phyloP scores from a whole-genome alignment of 2,329 filamentous ascomycete species.

The Aspergillus tanneri region DNA sequence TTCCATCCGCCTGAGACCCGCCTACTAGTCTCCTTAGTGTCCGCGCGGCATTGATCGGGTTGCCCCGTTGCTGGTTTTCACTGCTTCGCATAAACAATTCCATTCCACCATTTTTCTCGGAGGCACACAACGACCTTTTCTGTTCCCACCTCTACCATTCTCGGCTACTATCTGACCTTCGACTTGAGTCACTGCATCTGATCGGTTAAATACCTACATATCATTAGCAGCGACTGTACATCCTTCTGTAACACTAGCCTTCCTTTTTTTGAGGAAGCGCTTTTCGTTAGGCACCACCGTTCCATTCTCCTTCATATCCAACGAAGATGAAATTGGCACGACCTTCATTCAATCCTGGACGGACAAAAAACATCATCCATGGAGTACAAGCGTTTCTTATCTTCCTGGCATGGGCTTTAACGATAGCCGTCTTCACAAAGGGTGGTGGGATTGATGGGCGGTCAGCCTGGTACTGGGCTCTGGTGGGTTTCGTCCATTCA shows the following conservation, averaged over 20 bases:
- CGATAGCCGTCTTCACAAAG: slow-evolving; percentile 59
- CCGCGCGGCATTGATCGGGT: slow-evolving; percentile 25
- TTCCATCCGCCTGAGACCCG: not conserved
- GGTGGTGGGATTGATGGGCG: slow-evolving; percentile 54
- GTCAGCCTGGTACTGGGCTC: slow-evolving; percentile 57
- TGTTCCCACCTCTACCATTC: not conserved
- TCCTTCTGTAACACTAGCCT: not conserved
- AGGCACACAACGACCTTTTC: not conserved
- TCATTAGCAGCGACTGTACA: not conserved
- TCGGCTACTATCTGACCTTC: not conserved
- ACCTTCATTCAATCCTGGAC: slow-evolving; percentile 49
- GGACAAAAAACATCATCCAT: slow-evolving; percentile 58
- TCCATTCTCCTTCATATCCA: slow-evolving; percentile 12
- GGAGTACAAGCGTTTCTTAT: slow-evolving; percentile 55
- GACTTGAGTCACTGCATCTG: not conserved
- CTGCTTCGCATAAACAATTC: slow-evolving; percentile 25
- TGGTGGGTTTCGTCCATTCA: slow-evolving; percentile 45
- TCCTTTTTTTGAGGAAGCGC: slow-evolving; percentile 13
- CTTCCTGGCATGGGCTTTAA: slow-evolving; percentile 58
- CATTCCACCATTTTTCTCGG: slow-evolving; percentile 14
- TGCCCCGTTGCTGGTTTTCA: slow-evolving; percentile 25
- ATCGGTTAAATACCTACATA: not conserved
- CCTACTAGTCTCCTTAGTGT: slow-evolving; percentile 13
- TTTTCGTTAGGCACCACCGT: slow-evolving; percentile 20
- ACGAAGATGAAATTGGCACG: slow-evolving; percentile 30